phyloP scores from a whole-genome alignment of 805 yeast genomes.

The Nakazawaea pomicola region DNA sequence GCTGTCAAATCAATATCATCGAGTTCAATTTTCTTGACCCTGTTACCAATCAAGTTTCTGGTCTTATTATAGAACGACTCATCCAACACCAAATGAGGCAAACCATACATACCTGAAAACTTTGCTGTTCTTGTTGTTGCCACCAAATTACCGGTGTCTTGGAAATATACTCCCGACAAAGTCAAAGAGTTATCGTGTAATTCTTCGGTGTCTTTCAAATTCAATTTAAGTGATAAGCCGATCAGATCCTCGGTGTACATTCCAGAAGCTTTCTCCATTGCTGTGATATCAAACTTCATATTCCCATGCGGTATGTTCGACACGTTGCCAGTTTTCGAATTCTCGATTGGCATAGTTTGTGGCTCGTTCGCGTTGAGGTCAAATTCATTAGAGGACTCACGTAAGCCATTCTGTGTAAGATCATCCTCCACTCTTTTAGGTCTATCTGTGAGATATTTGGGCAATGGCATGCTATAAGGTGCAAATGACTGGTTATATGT shows the following conservation, averaged over 20 bases:
- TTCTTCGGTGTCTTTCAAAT: constrained; percentile 40
- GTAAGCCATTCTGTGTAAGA: constrained; percentile 1
- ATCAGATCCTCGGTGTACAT: constrained; percentile 28
- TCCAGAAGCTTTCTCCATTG: not conserved
- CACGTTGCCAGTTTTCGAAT: constrained; percentile 15
- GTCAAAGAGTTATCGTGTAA: constrained; percentile 43
- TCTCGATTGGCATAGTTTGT: not conserved
- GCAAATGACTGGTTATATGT: constrained; percentile 15
- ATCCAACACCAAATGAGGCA: constrained; percentile 50
- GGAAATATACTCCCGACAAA: constrained; percentile 61
- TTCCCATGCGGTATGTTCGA: constrained; percentile 21
- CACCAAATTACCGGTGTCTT: constrained; percentile 57
- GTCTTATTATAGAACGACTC: constrained; percentile 39
- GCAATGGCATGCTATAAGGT: constrained; percentile 25
- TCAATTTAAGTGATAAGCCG: constrained; percentile 15
- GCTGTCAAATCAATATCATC: constrained; percentile 33
- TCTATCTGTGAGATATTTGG: constrained; percentile 20
- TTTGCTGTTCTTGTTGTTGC: constrained; percentile 59
- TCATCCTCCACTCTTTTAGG: constrained; percentile 2
- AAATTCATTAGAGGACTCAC: constrained; percentile 10
- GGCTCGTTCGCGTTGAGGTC: constrained; percentile 6
- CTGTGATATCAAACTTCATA: constrained; percentile 13
- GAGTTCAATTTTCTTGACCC: constrained; percentile 37
- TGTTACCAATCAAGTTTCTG: constrained; percentile 37
- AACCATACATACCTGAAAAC: constrained; percentile 53